Evolutionary conservation across 345 rosid species (phyloP), one percentile per base, ranked within the genome.

Genomic region (Syzygium aqueum): DNA sequence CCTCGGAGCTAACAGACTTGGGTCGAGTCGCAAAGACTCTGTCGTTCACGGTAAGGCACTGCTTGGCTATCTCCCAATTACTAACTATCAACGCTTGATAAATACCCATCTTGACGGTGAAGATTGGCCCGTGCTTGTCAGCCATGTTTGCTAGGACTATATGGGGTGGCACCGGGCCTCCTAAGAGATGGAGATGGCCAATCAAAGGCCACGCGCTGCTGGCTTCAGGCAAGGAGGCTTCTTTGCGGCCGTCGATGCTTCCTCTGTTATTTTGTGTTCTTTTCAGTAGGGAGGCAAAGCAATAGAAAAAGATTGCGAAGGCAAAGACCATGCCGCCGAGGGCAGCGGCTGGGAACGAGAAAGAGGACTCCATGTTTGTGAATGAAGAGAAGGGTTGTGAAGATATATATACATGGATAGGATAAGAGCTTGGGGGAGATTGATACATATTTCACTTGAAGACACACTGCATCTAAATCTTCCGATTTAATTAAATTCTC

Each of bases 21-120:
- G 91, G 91, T 5, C 93, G 89, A 22, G 12, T 63, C 28, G 91
- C 90, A 28, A 91, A 85, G 3, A 46, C 89, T 46, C 30, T 85
- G 84, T 92, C 94, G 19, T 90, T 86, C 77, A 86, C 88, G 30
- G 88, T 88, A 30, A 92, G 87, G 51, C 93, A 92, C 56, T 90
- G 91, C 82, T 88, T 88, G 5, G 89, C 91, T 2, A 85, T 33
- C 54, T 91, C 91, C 92, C 87, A 88, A 40, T 57, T 83, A 83
- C 86, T 92, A 6, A 89, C 91, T 0, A 92, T 88, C 50, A 92
- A 13, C 4, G 92, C 63, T 33, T 53, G 59, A 65, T 82, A 65
- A 11, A 86, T 43, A 4, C 94, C 92, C 51, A 91, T 11, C 87
- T 85, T 87, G 86, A 92, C 53, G 40, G 90, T 88, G 87, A 92